Percentiles rank a stretch among this genome's conserved stretches.
phyloP scores from a whole-genome alignment of 495 filamentous ascomycete species.

The Darksidea phi region DNA sequence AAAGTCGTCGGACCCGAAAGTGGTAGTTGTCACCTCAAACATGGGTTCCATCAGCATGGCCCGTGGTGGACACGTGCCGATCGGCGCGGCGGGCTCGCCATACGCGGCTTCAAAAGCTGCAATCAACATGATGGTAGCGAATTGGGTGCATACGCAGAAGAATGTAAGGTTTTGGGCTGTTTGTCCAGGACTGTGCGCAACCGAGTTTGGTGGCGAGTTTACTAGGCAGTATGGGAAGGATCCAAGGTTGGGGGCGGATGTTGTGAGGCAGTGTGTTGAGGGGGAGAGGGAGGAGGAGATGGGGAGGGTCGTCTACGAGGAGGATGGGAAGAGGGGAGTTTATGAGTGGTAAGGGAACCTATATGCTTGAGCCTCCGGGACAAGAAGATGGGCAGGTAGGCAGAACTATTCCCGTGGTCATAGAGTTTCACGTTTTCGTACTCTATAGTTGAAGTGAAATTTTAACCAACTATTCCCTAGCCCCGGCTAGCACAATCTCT shows the following conservation, averaged over 20 bases:
- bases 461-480: too few relatives aligned
- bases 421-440: too few relatives aligned
- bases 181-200: constrained; percentile 16
- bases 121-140: constrained; percentile 20
- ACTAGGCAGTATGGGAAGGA: constrained; percentile 5
- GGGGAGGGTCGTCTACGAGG: constrained; percentile 8
- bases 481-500: too few relatives aligned
- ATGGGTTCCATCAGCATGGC: constrained; percentile 11
- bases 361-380: too few relatives aligned
- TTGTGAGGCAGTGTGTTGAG: constrained; percentile 18
- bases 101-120: constrained; percentile 25
- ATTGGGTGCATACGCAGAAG: background rate
- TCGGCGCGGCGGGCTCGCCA: background rate
- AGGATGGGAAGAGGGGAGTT: constrained; percentile 1
- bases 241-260: constrained; percentile 1
- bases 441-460: too few relatives aligned
- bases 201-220: constrained; percentile 13
- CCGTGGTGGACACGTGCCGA: background rate
- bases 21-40: constrained; percentile 11
- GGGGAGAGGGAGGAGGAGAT: constrained; percentile 14
- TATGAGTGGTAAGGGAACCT: background rate
- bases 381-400: too few relatives aligned
- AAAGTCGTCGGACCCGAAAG: constrained; percentile 6
- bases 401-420: too few relatives aligned
- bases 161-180: constrained; percentile 12